Evolutionary conservation across 2,329 filamentous ascomycete genomes (phyloP).

Genomic region (Karstenula rhodostoma): DNA sequence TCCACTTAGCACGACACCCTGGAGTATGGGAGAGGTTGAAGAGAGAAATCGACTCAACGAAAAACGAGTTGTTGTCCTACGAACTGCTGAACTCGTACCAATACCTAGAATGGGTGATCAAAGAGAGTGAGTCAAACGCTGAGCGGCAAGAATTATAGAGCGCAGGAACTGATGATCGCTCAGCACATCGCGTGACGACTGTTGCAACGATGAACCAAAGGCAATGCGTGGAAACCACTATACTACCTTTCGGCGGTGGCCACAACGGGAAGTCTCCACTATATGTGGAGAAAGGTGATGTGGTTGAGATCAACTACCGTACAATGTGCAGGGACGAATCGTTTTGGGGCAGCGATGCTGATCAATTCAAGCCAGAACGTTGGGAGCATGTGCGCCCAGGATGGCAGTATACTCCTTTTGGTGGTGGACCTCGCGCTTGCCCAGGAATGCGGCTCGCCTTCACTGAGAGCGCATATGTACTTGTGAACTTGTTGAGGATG

Average conservation of each 20-base stretch:
- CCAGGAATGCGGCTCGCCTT: constrained; percentile 22
- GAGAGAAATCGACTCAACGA: constrained; percentile 20
- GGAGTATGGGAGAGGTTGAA: constrained; percentile 23
- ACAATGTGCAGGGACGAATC: constrained; percentile 16
- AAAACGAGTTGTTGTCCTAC: not conserved
- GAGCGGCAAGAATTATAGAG: not conserved
- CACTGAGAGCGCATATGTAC: constrained; percentile 18
- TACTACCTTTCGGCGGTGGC: constrained; percentile 25
- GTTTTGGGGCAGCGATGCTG: constrained; percentile 27
- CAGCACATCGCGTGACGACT: constrained; percentile 16
- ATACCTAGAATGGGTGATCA: constrained; percentile 27
- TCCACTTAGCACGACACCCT: constrained; percentile 21
- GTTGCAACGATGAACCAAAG: constrained; percentile 18
- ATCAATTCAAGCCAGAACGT: constrained; percentile 25
- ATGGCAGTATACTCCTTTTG: constrained; percentile 28
- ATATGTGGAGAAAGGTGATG: constrained; percentile 21
- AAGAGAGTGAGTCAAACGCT: constrained; percentile 18
- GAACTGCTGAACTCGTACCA: constrained; percentile 21
- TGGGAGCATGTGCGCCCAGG: constrained; percentile 21
- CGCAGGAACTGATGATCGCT: not conserved
- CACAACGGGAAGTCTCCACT: constrained; percentile 13
- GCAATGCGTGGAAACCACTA: constrained; percentile 13
- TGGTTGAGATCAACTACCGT: constrained; percentile 23
- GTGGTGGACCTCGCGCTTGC: constrained; percentile 24
- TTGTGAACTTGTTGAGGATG: constrained; percentile 4